Base-by-base conservation (phyloP, 2,329 filamentous ascomycete species). In the Xylaria hypoxylon region DNA sequence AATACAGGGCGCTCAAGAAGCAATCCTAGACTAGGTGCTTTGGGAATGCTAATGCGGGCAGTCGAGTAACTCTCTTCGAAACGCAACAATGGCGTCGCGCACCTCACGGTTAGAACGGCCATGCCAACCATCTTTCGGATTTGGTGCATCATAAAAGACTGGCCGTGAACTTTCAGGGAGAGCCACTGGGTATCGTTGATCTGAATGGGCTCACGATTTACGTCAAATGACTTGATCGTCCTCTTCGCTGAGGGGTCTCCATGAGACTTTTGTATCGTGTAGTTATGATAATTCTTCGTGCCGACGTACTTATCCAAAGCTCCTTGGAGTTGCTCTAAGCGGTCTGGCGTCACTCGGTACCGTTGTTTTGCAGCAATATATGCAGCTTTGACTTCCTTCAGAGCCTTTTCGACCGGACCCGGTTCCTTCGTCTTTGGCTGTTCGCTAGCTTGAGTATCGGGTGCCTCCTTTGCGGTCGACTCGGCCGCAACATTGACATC, bases 101-200 rank as follows among this genome's bases (percentile, higher is more conserved):
- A 96, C 42, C 96, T 90, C 6, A 96, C 91, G 5, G 95, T 84
- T 67, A 99, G 84, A 38, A 93, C 89, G 8, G 89, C 93, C 91
- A 99, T 94, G 63, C 92, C 93, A 17, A 99, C 93, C 96, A 99
- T 98, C 81, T 98, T 99, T 75, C 96, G 91, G 79, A 99, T 99
- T 82, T 99, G 96, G 80, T 99, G 96, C 96, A 99, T 99, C 96
- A 99, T 99, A 85, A 99, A 99, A 76, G 91, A 95, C 80, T 99
- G 96, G 0, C 96, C 96, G 79, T 99, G 96, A 26, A 99, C 94
- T 78, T 97, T 97, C 71, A 98, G 85, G 48, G 92, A 96, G 4
- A 99, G 85, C 96, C 96, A 99, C 82, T 99, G 92, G 1, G 94
- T 97, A 76, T 95, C 90, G 78, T 93, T 89, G 79, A 97, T 96